Percentiles rank a stretch among this genome's conserved stretches.
These are phyloP conservation scores for Suillus fuscotomentosus DNA, from an alignment of 768 basidiomycete species.

Conservation along the genomic window DNA sequence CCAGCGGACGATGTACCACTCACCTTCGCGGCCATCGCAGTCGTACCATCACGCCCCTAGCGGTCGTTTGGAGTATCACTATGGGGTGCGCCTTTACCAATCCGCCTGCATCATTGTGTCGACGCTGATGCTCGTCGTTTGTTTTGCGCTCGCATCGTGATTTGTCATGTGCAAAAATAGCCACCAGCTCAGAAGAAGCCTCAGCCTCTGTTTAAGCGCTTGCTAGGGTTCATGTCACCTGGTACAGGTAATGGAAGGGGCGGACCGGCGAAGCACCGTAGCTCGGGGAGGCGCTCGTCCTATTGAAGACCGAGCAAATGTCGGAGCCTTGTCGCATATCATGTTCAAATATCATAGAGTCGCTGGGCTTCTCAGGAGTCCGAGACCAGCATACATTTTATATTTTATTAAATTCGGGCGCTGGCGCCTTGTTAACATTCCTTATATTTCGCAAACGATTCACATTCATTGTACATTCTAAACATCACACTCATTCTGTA, in stretches of 20 bases:
- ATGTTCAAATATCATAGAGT: too few relatives aligned
- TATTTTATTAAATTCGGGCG: not conserved
- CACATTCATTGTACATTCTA: not conserved
- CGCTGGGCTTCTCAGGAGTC: not conserved
- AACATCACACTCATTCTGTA: slow-evolving; percentile 1
- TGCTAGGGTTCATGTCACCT: slow-evolving; percentile 30
- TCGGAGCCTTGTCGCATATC: not conserved
- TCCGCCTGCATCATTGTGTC: slow-evolving; percentile 12
- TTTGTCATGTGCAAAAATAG: slow-evolving; percentile 19
- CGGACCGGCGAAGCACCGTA: slow-evolving; percentile 15
- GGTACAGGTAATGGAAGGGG: slow-evolving; percentile 21
- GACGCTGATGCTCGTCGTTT: slow-evolving; percentile 15
- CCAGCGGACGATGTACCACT: slow-evolving; percentile 14
- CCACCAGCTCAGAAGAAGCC: slow-evolving; percentile 28
- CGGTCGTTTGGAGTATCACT: slow-evolving; percentile 24
- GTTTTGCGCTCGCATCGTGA: slow-evolving; percentile 7
- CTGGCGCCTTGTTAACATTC: not conserved
- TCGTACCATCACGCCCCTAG: slow-evolving; percentile 16
- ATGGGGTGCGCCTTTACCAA: slow-evolving; percentile 22
- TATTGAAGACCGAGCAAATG: slow-evolving; percentile 13
- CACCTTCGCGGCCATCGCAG: slow-evolving; percentile 30
- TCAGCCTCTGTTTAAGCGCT: slow-evolving; percentile 29
- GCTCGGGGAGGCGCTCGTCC: slow-evolving; percentile 19
- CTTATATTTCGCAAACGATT: not conserved
- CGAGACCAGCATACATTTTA: not conserved